These are phyloP conservation scores for Colletotrichum falcatum DNA, from an alignment of 2,329 filamentous ascomycete genomes.

Conservation along the genomic window DNA sequence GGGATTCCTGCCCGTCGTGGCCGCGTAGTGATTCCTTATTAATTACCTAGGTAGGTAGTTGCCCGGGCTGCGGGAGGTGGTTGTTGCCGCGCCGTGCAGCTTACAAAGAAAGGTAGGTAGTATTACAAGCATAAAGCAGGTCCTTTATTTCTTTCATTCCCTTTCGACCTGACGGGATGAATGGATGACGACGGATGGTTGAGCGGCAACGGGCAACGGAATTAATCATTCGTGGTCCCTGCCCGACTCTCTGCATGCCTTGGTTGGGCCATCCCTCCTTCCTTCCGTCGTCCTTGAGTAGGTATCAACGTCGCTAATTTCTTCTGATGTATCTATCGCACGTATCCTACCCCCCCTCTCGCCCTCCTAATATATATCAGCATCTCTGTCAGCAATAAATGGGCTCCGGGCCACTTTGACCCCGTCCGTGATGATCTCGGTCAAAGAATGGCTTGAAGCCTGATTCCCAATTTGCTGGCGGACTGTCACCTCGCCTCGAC, in stretches of 20 bases:
- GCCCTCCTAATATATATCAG: not conserved
- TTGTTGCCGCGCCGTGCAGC: conserved; percentile 2
- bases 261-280: not conserved
- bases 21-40: conserved; percentile 28
- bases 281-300: not conserved
- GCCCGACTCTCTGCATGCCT: not conserved
- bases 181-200: conserved; percentile 6
- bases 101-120: no score
- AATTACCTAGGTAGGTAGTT: not conserved
- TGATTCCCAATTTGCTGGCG: conserved; percentile 13
- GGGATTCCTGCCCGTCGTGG: conserved; percentile 3
- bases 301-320: not conserved
- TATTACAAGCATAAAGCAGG: not conserved
- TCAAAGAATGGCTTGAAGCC: conserved; percentile 32
- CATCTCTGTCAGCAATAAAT: not conserved
- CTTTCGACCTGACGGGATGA: not conserved
- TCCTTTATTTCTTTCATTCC: not conserved
- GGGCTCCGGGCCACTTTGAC: conserved; percentile 22
- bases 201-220: conserved; percentile 5
- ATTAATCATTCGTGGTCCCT: not conserved
- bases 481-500: conserved; percentile 32
- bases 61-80: not conserved
- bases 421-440: conserved; percentile 8
- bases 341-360: no score
- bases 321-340: not conserved